Evolutionary conservation across 1,284 basidiomycete genomes (phyloP).

Genomic region (Phlebopus sp.): DNA sequence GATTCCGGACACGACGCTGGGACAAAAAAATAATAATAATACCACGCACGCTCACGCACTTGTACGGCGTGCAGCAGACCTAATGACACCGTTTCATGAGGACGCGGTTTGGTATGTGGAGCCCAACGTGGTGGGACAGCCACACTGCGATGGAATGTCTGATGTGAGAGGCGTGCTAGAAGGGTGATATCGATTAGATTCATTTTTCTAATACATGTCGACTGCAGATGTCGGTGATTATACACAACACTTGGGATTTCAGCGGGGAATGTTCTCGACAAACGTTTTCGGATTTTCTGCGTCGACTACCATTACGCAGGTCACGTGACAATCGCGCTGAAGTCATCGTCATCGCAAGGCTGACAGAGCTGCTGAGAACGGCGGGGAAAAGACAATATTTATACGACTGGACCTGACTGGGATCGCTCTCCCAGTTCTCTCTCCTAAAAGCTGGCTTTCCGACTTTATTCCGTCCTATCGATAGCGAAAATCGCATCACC

Average conservation of each 20-base stretch:
- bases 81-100: not conserved
- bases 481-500: conserved; percentile 14
- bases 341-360: not conserved
- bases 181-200: not conserved
- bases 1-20: not conserved
- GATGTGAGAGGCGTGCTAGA: not conserved
- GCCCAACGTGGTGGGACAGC: not conserved
- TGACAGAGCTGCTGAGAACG: not conserved
- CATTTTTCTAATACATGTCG: too few species aligned
- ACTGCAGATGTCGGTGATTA: too few species aligned
- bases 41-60: not conserved
- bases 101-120: not conserved
- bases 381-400: conserved; percentile 15
- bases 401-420: conserved; percentile 12
- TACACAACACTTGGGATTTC: too few species aligned
- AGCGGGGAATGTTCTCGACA: too few species aligned
- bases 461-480: conserved; percentile 6
- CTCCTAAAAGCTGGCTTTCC: conserved; percentile 8
- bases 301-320: too few species aligned
- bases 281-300: too few species aligned
- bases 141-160: not conserved
- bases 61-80: not conserved
- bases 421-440: conserved; percentile 14
- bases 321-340: not conserved
- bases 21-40: too few species aligned